These are phyloP conservation scores for Croton setiger DNA, from an alignment of 441 rosid genomes.

Conservation along the genomic window DNA sequence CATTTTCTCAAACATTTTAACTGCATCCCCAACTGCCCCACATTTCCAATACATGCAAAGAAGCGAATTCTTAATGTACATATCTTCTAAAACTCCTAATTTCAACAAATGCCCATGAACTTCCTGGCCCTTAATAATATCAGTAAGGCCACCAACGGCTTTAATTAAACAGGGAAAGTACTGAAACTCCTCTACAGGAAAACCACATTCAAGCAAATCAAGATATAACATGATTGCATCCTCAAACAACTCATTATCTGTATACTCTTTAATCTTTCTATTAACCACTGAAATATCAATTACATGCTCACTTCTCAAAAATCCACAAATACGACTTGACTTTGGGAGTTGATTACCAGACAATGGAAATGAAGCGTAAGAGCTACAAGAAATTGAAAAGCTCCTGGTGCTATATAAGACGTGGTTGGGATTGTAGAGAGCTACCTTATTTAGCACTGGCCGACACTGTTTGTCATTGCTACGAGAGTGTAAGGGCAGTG, in stretches of 20 bases:
- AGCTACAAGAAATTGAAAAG: conserved; percentile 5
- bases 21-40: neutral
- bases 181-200: conserved; percentile 24
- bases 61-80: conserved; percentile 32
- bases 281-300: conserved; percentile 17
- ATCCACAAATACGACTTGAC: neutral
- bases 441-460: conserved; percentile 13
- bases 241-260: conserved; percentile 32
- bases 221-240: conserved; percentile 32
- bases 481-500: conserved; percentile 11
- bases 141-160: conserved; percentile 34
- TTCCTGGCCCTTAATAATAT: conserved; percentile 12
- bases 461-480: neutral
- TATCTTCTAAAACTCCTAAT: conserved; percentile 30
- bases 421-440: conserved; percentile 3
- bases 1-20: conserved; percentile 34
- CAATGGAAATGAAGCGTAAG: conserved; percentile 2
- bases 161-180: conserved; percentile 42
- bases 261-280: conserved; percentile 26
- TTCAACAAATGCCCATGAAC: conserved; percentile 37
- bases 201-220: conserved; percentile 33
- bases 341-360: conserved; percentile 14
- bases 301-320: conserved; percentile 12
- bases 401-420: conserved; percentile 4
- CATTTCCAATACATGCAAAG: conserved; percentile 27